Evolutionary conservation across 257 asterid species (phyloP), one percentile per base, ranked within the genome.

Genomic region (Penstemon davidsonii): DNA sequence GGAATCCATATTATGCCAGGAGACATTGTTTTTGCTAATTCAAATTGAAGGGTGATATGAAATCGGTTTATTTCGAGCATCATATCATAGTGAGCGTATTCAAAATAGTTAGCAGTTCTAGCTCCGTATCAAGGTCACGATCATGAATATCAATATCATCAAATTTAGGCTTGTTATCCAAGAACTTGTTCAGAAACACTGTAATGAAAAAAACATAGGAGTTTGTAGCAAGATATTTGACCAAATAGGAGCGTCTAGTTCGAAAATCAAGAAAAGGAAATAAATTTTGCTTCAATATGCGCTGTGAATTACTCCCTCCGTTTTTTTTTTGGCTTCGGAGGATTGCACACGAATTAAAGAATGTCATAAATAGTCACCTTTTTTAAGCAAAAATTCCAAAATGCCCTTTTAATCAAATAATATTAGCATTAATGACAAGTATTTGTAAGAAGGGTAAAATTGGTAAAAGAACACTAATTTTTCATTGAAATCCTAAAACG

Each of bases 221-320:
- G 66, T 61, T 61, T 39, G 66, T 61, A 38, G 40, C 60, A 15
- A 55, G 60, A 11, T 55, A 55, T 55, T 52, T 52, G 25, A 52
- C 7, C 25, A 52, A 52, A 52, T 13, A 52, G 56, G 56, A 52
- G n/a, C 6, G 8, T 55, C 60, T 1, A 55, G 40, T 19, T 55
- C 40, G 33, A 25, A 25, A 1, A 25, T 25, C 3, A 25, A 1
- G 33, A 25, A 25, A 25, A 25, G 33, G 33, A 25, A 25, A 25
- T 25, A 25, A 25, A 25, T 25, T 1, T 25, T 25, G 33, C 2
- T 25, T 25, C 33, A 25, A 25, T 25, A 25, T 25, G 33, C 2
- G 33, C 33, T 25, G 2, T 25, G 33, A 1, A 25, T 25, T 25
- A 25, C 18, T 15, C 18, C 18, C 18, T 15, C 18, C 18, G 18